Evolutionary conservation across 1,139 yeast genomes (phyloP), one percentile per base, ranked within the genome.

Genomic region (Waltiozyma sp.): DNA sequence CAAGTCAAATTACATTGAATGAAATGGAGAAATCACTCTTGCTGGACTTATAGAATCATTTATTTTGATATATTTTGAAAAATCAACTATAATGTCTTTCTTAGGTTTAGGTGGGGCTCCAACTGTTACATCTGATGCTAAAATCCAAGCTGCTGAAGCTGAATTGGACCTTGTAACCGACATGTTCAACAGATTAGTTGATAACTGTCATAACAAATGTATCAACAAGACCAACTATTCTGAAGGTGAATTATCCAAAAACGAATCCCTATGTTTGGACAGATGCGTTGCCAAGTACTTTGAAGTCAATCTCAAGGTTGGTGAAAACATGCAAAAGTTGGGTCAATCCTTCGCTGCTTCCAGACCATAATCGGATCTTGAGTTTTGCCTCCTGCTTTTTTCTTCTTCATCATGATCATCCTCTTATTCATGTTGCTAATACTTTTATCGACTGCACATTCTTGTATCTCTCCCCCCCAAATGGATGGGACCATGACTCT

Each of bases 201-300:
- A 81, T 55, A 84, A 88, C 57, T 91, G 99, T 65, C 94, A 91
- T 65, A 65, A 70, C 57, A 91, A 91, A 69, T 91, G 99, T 69
- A 84, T 91, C 61, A 45, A 61, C 62, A 53, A 68, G 66, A 52
- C 40, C 23, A 48, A 63, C 19, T 89, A 89, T 69, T 60, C 64
- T 46, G 93, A 86, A 47, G 84, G 91, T 44, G 93, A 83, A 31
- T 72, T 91, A 52, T 75, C 74, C 67, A 87, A 86, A 70, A 80
- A 74, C 58, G 98, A 91, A 68, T 78, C 91, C 40, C 72, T 86
- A 45, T 91, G 99, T 65, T 74, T 93, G 54, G 99, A 91, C 69
- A 81, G 98, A 72, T 91, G 99, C 70, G 98, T 91, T 49, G 78
- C 95, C 57, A 91, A 91, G 67, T 91, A 91, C 68, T 93, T 93